Base-by-base conservation (phyloP, 768 basidiomycete genomes). In the Pleurotus djamor region DNA sequence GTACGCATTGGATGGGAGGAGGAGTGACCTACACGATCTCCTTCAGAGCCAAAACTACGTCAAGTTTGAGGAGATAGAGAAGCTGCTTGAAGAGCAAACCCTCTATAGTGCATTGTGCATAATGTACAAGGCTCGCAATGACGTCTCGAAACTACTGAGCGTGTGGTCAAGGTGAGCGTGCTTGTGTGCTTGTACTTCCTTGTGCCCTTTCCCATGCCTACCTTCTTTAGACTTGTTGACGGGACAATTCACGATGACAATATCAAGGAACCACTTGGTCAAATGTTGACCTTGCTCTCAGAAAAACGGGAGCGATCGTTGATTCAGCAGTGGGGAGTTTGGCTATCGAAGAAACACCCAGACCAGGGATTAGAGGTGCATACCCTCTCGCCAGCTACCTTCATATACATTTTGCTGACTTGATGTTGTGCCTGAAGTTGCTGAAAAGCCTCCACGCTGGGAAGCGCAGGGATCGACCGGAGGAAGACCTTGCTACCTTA, bases 261-360 rank as follows among this genome's bases (percentile, higher is more conserved):
- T 44, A 82, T 91, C 54, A 68, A 73, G 16, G 85, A 92, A 62
- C 89, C 92, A 1, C 66, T 88, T 5, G 74, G 77, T 1, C 78
- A 85, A 58, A 84, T 91, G 72, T 74, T 89, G 36, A 64, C 74
- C 8, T 68, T 90, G 12, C 72, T 95, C 4, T 75, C 71, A 4
- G 79, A 82, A 48, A 83, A 81, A 60, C 82, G 78, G 59, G 87
- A 92, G 65, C 81, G 83, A 28, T 66, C 74, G 2, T 66, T 94
- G 55, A 83, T 85, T 4, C 86, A 89, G 61, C 79, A 82, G 54
- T 95, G 94, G 86, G 89, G 84, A 2, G 72, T 92, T 6, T 96
- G 95, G 94, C 72, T 97, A 17, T 80, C 86, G 2, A 83, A 81
- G 63, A 80, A 81, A 38, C 86, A 92, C 70, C 75, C 84, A 0